Evolutionary conservation across 495 filamentous ascomycete species (phyloP), one percentile per base, ranked within the genome.

Genomic region (Thermochaetoides thermophila): DNA sequence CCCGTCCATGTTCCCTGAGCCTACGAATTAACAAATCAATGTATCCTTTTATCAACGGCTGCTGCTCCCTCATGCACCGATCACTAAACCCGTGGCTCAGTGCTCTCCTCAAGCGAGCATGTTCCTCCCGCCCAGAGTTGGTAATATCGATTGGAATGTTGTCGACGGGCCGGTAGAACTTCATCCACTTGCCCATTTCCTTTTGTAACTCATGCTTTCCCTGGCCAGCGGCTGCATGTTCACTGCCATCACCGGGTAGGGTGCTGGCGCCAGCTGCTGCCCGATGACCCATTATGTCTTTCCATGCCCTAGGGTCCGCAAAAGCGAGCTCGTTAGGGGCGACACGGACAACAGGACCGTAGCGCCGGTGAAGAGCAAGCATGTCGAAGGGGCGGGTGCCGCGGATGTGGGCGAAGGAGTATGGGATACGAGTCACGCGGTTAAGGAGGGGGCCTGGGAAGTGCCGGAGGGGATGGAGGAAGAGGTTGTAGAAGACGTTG

Each of bases 51-150:
- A 73, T 61, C 11, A 68, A 37, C 9, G 52, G 49, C 27, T 66
- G 55, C 36, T 71, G 64, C 19, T 58, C 57, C 2, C 52, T 34
- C 45, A 73, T 57, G 11, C 51, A 41, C 20, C 57, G 56, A 9
- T 69, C 65, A 3, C 61, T 67, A 35, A 76, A 74, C 2, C 61
- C 71, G 40, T 68, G 65, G 0, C 66, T 55, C 35, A 74, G 48
- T 19, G 60, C 60, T 5, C 67, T 44, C 4, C 68, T 53, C 11
- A 69, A 34, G 21, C 40, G 26, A 1, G 34, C 43, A 32, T 74
- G 69, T 32, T 62, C 54, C 14, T 58, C 44, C n/a, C 55, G 43
- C 0, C 31, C 28, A 3, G 52, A 46, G 30, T 46, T 50, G 29
- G 61, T 40, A 23, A 64, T 48, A 22, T 52, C 48, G 1, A 20